Evolutionary conservation across 1,284 basidiomycete genomes (phyloP).

Genomic region (Tilletia walkeri): DNA sequence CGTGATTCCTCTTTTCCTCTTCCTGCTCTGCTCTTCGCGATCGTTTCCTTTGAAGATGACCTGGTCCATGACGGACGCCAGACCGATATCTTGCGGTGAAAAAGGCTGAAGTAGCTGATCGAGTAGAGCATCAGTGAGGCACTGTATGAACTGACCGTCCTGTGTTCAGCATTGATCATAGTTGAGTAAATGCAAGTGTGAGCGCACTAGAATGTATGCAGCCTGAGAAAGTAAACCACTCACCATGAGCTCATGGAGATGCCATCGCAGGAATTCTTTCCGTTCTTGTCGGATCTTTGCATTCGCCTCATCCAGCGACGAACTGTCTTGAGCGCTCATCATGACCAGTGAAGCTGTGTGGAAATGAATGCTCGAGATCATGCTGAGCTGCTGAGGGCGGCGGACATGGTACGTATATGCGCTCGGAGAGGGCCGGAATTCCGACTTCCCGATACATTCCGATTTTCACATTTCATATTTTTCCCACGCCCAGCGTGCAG

Average conservation of each 20-base stretch:
- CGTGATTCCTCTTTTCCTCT: not conserved
- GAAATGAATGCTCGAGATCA: no score
- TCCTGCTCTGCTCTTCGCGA: not conserved
- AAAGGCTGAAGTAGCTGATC: not conserved
- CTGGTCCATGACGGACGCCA: not conserved
- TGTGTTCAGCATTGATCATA: not conserved
- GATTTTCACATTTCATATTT: no score
- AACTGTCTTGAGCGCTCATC: no score
- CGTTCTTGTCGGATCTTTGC: not conserved
- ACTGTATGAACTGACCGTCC: not conserved
- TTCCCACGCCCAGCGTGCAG: no score
- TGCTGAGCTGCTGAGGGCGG: no score
- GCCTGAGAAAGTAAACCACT: not conserved
- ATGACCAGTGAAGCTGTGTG: no score
- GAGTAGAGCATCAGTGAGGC: not conserved
- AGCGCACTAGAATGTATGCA: not conserved
- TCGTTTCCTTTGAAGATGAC: not conserved
- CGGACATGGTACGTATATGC: no score
- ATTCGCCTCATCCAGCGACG: no score
- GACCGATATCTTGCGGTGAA: not conserved
- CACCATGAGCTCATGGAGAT: not conserved
- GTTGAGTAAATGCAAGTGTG: not conserved
- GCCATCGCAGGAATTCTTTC: conserved; percentile 4
- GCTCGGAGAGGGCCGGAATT: no score
- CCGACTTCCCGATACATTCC: no score